A percentile compares a stretch with the other conserved stretches of the same genome.
phyloP scores from a whole-genome alignment of 768 basidiomycete genomes.

The Rhizopogon vinicolor region DNA sequence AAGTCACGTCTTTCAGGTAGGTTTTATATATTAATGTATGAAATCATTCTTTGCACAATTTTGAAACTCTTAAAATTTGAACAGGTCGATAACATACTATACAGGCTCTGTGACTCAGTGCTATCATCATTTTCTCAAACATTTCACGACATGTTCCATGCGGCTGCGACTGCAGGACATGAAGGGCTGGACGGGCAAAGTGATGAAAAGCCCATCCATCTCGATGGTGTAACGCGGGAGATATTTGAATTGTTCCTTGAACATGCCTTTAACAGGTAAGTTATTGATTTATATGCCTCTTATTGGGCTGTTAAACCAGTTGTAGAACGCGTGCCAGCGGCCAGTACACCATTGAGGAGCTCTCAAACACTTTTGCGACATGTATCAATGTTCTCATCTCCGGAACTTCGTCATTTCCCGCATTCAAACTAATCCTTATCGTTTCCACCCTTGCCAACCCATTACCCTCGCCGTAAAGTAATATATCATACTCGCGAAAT shows the following conservation, averaged over 20 bases:
- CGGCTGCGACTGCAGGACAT: no score
- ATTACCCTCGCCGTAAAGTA: neutral
- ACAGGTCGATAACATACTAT: neutral
- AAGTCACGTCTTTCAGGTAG: no score
- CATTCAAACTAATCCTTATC: neutral
- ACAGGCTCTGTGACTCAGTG: neutral
- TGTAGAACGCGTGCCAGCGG: neutral
- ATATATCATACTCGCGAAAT: neutral
- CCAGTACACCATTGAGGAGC: neutral
- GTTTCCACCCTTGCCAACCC: neutral
- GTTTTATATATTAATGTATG: no score
- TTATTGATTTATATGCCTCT: no score
- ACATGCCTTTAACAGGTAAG: no score
- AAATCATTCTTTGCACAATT: no score
- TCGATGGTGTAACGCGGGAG: no score
- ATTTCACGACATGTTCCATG: no score
- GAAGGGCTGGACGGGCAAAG: no score
- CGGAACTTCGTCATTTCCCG: neutral
- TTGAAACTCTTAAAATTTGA: neutral
- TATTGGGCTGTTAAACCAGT: neutral
- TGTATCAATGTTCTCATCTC: neutral
- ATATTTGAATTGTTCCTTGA: no score
- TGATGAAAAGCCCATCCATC: neutral
- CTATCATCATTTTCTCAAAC: no score
- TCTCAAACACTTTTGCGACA: neutral